phyloP scores from a whole-genome alignment of 2,329 filamentous ascomycete genomes.

The Pestalotiopsis sp. region DNA sequence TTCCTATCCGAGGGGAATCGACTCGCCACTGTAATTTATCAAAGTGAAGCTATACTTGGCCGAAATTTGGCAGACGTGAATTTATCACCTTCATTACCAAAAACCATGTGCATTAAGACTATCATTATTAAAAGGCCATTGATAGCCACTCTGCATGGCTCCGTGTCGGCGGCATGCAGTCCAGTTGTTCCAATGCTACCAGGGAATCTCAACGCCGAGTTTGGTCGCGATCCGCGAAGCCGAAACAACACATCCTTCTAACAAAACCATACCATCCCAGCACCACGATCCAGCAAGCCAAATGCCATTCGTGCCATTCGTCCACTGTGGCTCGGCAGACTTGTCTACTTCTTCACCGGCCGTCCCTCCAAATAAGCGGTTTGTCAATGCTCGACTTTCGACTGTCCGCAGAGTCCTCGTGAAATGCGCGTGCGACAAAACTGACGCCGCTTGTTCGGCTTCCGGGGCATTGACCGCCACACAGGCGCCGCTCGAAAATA shows the following conservation, averaged over 20 bases:
- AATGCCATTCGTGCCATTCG: slow-evolving; percentile 52
- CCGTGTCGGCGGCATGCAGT: too few species aligned
- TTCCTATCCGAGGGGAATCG: too few species aligned
- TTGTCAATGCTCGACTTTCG: slow-evolving; percentile 47
- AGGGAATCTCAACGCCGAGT: slow-evolving; percentile 47
- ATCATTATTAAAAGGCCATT: too few species aligned
- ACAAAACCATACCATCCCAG: slow-evolving; percentile 64
- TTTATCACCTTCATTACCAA: too few species aligned
- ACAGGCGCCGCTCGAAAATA: neutral
- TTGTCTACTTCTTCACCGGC: neutral
- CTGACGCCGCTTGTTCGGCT: slow-evolving; percentile 40
- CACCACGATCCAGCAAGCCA: slow-evolving; percentile 62
- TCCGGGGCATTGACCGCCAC: neutral
- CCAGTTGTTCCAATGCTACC: slow-evolving; percentile 16
- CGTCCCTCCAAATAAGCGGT: slow-evolving; percentile 11
- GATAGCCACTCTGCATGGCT: too few species aligned
- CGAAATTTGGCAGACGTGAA: too few species aligned
- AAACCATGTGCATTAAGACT: too few species aligned
- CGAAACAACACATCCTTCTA: slow-evolving; percentile 61
- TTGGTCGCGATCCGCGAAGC: slow-evolving; percentile 55
- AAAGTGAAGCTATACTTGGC: too few species aligned
- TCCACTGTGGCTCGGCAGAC: slow-evolving; percentile 37
- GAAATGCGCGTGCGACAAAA: neutral
- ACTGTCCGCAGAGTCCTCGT: slow-evolving; percentile 22
- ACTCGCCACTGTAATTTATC: too few species aligned